A percentile compares a stretch with the other conserved stretches of the same genome.
phyloP scores from a whole-genome alignment of 2,329 filamentous ascomycete species.

The Paecilomyces niveus region DNA sequence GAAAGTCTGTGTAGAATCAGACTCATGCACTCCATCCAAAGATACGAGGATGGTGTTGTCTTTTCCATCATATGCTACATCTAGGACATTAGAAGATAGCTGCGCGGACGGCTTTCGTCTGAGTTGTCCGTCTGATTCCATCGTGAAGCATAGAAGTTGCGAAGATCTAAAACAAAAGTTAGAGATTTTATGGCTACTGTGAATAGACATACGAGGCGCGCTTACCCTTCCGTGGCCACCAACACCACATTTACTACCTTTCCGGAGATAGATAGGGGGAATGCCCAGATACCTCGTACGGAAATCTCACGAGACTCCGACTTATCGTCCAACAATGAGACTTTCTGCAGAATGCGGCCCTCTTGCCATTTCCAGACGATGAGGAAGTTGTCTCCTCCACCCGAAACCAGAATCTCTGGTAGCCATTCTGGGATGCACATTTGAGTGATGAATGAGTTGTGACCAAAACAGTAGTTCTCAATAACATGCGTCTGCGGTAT shows the following conservation, averaged over 20 bases:
- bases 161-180: conserved; percentile 52
- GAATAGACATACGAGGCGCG: conserved; percentile 4
- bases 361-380: conserved; percentile 75
- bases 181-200: conserved; percentile 5
- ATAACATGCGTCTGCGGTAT: conserved; percentile 80
- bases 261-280: conserved; percentile 14
- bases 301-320: conserved; percentile 26
- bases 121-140: conserved; percentile 46
- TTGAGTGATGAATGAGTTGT: conserved; percentile 74
- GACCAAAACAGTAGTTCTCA: conserved; percentile 81
- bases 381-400: conserved; percentile 74
- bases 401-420: conserved; percentile 66
- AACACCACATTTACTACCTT: conserved; percentile 29
- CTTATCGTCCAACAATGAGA: conserved; percentile 17
- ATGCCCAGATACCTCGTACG: conserved; percentile 47
- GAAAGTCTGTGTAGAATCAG: conserved; percentile 42
- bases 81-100: conserved; percentile 60
- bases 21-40: conserved; percentile 47
- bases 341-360: conserved; percentile 23
- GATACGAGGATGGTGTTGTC: conserved; percentile 39
- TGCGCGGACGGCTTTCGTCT: conserved; percentile 45
- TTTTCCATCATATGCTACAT: conserved; percentile 34
- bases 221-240: conserved; percentile 55
- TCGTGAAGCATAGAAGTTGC: conserved; percentile 60
- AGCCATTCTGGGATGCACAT: conserved; percentile 57